Conservation (phyloP, 495 filamentous ascomycete species). For the Melanomma pulvis-pyrius region DNA sequence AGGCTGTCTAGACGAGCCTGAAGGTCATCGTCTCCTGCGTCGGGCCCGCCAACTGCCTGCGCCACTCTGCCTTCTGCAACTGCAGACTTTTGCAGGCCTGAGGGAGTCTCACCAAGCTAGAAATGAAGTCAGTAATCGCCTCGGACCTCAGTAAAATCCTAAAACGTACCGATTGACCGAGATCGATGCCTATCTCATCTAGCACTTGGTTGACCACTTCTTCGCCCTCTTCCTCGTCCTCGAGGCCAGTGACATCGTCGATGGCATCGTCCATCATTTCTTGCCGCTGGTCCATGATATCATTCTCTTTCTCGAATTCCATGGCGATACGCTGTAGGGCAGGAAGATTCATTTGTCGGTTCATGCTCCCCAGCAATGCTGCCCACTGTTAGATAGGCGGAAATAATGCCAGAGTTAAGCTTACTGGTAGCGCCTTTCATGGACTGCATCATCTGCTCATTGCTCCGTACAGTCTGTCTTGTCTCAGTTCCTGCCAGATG, state of each 20-base stretch:
- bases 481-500: background rate
- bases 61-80: conserved; percentile 49
- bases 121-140: conserved; percentile 23
- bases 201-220: conserved; percentile 95
- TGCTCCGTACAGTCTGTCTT: conserved; percentile 83
- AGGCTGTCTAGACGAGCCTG: conserved; percentile 51
- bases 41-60: conserved; percentile 49
- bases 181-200: conserved; percentile 94
- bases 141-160: conserved; percentile 16
- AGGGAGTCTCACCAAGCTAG: conserved; percentile 52
- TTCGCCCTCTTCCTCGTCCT: conserved; percentile 86
- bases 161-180: conserved; percentile 77
- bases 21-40: conserved; percentile 51
- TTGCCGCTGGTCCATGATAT: conserved; percentile 97
- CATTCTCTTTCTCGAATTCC: conserved; percentile 99
- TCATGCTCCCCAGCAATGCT: conserved; percentile 89
- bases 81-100: conserved; percentile 46
- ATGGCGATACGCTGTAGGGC: conserved; percentile 95
- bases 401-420: background rate
- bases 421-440: conserved; percentile 91
- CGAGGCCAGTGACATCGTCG: conserved; percentile 93
- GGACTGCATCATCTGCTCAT: conserved; percentile 99
- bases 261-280: conserved; percentile 99
- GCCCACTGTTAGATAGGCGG: conserved; percentile 2
- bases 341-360: conserved; percentile 94